Evolutionary conservation across 192 early-diverging fungal species (phyloP).

Genomic region (Geranomyces michiganensis): DNA sequence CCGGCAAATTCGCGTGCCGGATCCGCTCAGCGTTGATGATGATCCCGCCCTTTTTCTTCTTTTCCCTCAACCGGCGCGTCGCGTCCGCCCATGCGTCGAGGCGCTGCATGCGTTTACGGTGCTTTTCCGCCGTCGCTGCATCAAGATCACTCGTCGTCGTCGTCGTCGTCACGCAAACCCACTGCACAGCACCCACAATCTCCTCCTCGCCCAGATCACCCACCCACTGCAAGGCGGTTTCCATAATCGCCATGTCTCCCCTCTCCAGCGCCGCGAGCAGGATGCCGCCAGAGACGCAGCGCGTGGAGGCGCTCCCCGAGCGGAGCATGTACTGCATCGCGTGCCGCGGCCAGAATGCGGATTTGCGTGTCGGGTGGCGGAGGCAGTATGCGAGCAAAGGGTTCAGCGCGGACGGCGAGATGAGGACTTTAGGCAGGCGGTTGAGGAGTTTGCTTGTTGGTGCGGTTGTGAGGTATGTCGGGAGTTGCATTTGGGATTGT

Average conservation of each 20-base stretch:
- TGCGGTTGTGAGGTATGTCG: conserved; percentile 1
- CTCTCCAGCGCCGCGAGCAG: conserved; percentile 5
- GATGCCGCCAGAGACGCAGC: not conserved
- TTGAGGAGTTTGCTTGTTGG: conserved; percentile 1
- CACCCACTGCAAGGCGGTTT: not conserved
- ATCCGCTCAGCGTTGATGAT: too few species aligned
- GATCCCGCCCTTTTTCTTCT: too few species aligned
- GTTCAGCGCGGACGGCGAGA: conserved; percentile 18
- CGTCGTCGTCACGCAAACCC: conserved; percentile 11
- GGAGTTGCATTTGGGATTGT: not conserved
- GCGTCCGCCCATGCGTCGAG: not conserved
- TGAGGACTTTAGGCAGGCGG: conserved; percentile 14
- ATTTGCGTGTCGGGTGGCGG: not conserved
- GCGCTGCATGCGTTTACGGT: not conserved
- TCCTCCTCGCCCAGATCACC: conserved; percentile 16
- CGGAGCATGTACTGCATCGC: conserved; percentile 18
- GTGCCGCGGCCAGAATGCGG: conserved; percentile 23
- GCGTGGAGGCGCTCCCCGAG: not conserved
- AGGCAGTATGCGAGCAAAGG: conserved; percentile 12
- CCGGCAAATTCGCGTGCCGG: too few species aligned
- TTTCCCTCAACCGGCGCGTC: not conserved
- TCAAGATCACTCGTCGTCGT: too few species aligned
- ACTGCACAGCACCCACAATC: conserved; percentile 15
- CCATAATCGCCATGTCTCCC: conserved; percentile 10
- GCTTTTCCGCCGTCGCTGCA: conserved; percentile 4